Conservation (phyloP, 148 eudicot species). For the Simmondsia chinensis region DNA sequence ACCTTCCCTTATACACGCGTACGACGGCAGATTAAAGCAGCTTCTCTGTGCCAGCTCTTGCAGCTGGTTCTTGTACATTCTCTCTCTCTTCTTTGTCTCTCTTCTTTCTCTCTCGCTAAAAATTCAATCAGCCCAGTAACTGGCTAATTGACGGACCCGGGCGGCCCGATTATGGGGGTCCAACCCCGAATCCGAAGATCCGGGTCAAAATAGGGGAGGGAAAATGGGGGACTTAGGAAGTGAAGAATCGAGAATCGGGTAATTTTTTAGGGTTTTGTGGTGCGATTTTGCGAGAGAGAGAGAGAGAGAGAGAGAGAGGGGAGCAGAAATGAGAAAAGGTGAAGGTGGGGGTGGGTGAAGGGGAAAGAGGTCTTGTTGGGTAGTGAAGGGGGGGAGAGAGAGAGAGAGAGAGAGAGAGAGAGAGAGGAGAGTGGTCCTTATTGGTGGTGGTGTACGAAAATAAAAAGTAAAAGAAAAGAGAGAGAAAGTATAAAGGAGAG, state of each 20-base stretch:
- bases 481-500: neutral
- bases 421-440: too few species aligned
- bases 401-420: neutral
- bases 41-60: slow-evolving; percentile 96
- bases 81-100: neutral
- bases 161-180: neutral
- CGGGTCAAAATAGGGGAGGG: slow-evolving; percentile 12
- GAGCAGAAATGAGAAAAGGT: neutral
- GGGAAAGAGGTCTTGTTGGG: slow-evolving; percentile 18
- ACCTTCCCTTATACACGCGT: slow-evolving; percentile 73
- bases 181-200: neutral
- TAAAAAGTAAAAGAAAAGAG: neutral
- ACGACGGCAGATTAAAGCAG: slow-evolving; percentile 74
- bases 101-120: neutral
- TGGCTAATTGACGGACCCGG: neutral
- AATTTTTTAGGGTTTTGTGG: slow-evolving; percentile 6
- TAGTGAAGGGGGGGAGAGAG: neutral
- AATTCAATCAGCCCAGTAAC: neutral
- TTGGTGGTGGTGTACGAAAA: too few species aligned
- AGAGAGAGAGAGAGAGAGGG: neutral
- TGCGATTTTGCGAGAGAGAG: neutral
- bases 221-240: slow-evolving; percentile 1
- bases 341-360: neutral
- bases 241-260: neutral
- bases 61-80: slow-evolving; percentile 90